These are phyloP conservation scores for Geotrichum aggregatum DNA, from an alignment of 1,139 yeast genomes.

Conservation along the genomic window DNA sequence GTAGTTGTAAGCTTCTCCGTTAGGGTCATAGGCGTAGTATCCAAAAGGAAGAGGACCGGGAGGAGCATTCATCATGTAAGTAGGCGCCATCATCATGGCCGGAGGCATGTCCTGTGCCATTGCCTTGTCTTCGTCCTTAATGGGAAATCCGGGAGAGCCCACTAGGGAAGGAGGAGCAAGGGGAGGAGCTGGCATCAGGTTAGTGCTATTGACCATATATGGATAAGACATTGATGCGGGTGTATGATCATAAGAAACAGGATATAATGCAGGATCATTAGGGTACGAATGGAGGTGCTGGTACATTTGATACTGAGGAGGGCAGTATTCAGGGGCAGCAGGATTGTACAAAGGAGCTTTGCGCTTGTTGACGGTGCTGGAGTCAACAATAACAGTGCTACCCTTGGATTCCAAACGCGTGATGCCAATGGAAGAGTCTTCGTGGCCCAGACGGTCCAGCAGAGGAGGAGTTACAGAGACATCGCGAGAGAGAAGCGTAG, in stretches of 20 bases:
- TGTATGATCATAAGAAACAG: slow-evolving; percentile 12
- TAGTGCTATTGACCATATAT: neutral
- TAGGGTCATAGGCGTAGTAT: slow-evolving; percentile 12
- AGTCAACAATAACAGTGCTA: slow-evolving; percentile 16
- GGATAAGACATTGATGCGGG: slow-evolving; percentile 14
- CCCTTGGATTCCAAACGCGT: neutral
- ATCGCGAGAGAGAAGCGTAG: slow-evolving; percentile 13
- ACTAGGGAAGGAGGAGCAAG: slow-evolving; percentile 2
- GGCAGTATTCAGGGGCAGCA: slow-evolving; percentile 6
- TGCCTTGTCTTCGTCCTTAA: slow-evolving; percentile 4
- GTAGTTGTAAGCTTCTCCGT: slow-evolving; percentile 11
- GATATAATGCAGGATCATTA: slow-evolving; percentile 16
- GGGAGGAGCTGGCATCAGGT: slow-evolving; percentile 1
- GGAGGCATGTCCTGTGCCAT: slow-evolving; percentile 7
- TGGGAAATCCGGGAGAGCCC: neutral
- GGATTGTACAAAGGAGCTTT: slow-evolving; percentile 2
- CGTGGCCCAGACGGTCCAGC: slow-evolving; percentile 3
- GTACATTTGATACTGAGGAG: slow-evolving; percentile 7
- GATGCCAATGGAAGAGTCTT: neutral
- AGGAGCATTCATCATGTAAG: slow-evolving; percentile 6
- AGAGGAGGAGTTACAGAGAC: slow-evolving; percentile 18
- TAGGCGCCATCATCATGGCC: slow-evolving; percentile 6
- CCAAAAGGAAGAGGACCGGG: slow-evolving; percentile 14
- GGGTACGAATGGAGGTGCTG: slow-evolving; percentile 7
- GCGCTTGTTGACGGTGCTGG: slow-evolving; percentile 15